Percentiles rank a stretch among this genome's conserved stretches.
phyloP scores from a whole-genome alignment of 2,329 filamentous ascomycete species.

The Sporothrix pseudoabietina region DNA sequence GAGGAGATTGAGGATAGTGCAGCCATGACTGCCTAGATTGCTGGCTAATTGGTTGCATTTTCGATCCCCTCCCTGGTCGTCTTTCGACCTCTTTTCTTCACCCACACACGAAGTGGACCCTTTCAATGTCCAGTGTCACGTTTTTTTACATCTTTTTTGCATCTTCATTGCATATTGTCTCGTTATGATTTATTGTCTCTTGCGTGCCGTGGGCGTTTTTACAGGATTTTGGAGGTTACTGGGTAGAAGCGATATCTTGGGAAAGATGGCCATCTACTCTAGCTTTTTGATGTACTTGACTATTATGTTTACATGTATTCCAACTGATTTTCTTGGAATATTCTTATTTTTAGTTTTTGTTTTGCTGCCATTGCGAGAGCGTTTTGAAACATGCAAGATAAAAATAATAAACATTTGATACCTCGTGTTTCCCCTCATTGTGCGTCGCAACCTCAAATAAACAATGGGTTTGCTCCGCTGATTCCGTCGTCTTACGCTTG shows the following conservation, averaged over 20 bases:
- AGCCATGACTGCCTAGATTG: not conserved
- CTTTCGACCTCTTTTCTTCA: not conserved
- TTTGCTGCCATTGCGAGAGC: conserved; percentile 4
- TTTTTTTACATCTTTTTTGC: not conserved
- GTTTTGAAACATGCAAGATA: not conserved
- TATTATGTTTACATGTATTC: not conserved
- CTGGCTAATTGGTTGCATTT: too few relatives aligned
- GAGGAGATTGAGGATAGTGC: too few relatives aligned
- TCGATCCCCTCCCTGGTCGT: not conserved
- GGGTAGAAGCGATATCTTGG: conserved; percentile 17
- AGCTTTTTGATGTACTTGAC: not conserved
- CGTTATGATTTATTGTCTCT: not conserved
- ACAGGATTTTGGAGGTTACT: conserved; percentile 8
- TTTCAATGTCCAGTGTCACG: not conserved
- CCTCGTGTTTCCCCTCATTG: not conserved
- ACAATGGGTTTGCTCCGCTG: not conserved
- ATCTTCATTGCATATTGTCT: not conserved
- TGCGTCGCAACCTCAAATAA: not conserved
- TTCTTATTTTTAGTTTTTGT: not conserved
- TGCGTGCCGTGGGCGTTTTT: conserved; percentile 17
- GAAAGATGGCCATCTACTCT: conserved; percentile 8
- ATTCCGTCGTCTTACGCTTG: conserved; percentile 16
- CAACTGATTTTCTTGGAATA: not conserved
- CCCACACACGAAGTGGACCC: not conserved
- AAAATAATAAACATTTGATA: not conserved